Conservation (phyloP, 768 basidiomycete species). For the Tricholoma matsutake region DNA sequence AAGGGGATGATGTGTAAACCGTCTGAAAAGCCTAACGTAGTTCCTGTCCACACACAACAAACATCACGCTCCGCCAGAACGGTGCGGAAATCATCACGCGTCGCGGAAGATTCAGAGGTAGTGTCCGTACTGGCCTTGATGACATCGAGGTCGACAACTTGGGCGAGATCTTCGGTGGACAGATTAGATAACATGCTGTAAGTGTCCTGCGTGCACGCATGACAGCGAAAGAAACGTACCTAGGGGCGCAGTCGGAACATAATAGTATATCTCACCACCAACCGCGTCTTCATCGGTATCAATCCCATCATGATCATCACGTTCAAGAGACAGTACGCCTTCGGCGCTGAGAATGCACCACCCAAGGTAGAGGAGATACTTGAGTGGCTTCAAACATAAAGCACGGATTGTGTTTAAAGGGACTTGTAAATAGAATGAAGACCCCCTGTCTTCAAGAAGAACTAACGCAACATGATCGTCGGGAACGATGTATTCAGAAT, state of each 20-base stretch:
- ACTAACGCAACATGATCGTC: constrained; percentile 10
- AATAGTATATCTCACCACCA: constrained; percentile 8
- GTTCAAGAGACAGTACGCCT: constrained; percentile 6
- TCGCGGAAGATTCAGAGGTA: neutral
- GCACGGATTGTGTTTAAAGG: constrained; percentile 7
- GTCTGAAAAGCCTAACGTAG: neutral
- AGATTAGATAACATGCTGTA: neutral
- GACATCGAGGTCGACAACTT: neutral
- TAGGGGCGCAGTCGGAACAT: neutral
- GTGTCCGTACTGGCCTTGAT: neutral
- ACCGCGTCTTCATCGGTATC: constrained; percentile 3
- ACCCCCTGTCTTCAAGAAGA: neutral
- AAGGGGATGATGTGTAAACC: neutral
- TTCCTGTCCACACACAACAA: neutral
- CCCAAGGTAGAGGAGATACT: constrained; percentile 15
- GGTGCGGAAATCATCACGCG: neutral
- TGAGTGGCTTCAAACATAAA: constrained; percentile 11
- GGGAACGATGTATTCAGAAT: neutral
- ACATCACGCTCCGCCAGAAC: neutral
- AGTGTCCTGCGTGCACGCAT: constrained; percentile 1
- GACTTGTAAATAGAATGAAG: constrained; percentile 12
- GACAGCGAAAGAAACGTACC: neutral
- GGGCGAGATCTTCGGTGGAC: constrained; percentile 1
- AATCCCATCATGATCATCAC: constrained; percentile 1
- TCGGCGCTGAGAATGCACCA: neutral